Conservation (phyloP, 1,139 yeast species). For the Hyphopichia buzzinii region DNA sequence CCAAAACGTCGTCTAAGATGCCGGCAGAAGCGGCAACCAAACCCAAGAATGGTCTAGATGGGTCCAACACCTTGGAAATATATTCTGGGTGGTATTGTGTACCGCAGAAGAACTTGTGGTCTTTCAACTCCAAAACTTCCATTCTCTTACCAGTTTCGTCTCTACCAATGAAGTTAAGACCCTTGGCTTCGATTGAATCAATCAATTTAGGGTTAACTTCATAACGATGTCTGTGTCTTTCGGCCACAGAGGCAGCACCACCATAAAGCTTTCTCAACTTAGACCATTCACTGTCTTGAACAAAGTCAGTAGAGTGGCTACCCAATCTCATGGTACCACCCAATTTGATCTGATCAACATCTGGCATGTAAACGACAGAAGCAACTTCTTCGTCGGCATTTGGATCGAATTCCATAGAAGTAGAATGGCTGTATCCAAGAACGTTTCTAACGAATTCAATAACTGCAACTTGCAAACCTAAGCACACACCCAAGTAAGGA, state of each 20-base stretch:
- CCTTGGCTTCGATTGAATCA: constrained; percentile 65
- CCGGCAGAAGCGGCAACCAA: constrained; percentile 92
- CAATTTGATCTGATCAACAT: constrained; percentile 89
- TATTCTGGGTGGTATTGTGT: constrained; percentile 99
- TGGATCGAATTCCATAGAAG: constrained; percentile 83
- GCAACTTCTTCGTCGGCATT: constrained; percentile 61
- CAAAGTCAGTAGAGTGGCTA: constrained; percentile 83
- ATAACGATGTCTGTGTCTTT: constrained; percentile 98
- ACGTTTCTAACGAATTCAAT: constrained; percentile 89
- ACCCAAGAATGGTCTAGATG: constrained; percentile 95
- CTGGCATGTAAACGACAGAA: constrained; percentile 97
- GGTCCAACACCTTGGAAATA: constrained; percentile 91
- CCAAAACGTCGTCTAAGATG: constrained; percentile 60
- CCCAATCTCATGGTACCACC: constrained; percentile 99
- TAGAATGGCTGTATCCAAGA: constrained; percentile 65
- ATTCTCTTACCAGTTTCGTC: constrained; percentile 89
- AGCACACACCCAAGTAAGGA: constrained; percentile 95
- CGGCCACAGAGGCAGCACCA: constrained; percentile 63
- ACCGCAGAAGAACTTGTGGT: constrained; percentile 89
- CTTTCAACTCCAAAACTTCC: constrained; percentile 83
- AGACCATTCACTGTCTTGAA: constrained; percentile 65
- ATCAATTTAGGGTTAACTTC: constrained; percentile 90
- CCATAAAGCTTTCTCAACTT: constrained; percentile 81
- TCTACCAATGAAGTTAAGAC: constrained; percentile 87
- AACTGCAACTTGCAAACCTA: constrained; percentile 96